Conservation (phyloP, 2,329 filamentous ascomycete genomes). For the Tolypocladium nubicola region DNA sequence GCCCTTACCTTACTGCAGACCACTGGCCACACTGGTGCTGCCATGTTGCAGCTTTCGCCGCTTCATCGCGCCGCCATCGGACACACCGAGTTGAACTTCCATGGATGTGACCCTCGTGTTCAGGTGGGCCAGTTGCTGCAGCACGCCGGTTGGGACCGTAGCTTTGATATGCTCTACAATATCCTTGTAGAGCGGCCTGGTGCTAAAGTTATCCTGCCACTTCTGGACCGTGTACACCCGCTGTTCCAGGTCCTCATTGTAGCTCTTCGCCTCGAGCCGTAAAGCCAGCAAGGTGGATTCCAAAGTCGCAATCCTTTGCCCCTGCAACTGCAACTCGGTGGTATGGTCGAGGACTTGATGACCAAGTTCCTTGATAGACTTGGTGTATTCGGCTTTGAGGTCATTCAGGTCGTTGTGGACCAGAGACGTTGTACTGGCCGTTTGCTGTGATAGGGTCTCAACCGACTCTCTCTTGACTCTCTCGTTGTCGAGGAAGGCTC, state of each 20-base stretch:
- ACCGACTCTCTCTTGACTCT: slow-evolving; percentile 4
- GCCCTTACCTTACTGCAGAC: background rate
- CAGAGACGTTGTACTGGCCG: slow-evolving; percentile 1
- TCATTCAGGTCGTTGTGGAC: slow-evolving; percentile 1
- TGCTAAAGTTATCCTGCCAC: slow-evolving; percentile 39
- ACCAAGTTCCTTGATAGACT: background rate
- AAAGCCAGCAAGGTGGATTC: background rate
- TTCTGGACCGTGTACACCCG: slow-evolving; percentile 28
- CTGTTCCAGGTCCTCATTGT: slow-evolving; percentile 19
- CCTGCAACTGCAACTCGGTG: background rate
- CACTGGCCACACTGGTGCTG: background rate
- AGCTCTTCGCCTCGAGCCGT: slow-evolving; percentile 1
- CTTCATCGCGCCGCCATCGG: background rate
- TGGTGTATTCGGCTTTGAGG: background rate
- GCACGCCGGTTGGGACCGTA: slow-evolving; percentile 11
- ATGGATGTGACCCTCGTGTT: slow-evolving; percentile 9
- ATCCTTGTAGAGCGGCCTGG: slow-evolving; percentile 27
- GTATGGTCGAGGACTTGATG: background rate
- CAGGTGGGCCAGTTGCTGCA: slow-evolving; percentile 10
- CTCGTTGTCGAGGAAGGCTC: slow-evolving; percentile 11
- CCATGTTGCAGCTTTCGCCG: slow-evolving; percentile 2
- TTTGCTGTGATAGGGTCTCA: background rate
- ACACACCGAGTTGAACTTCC: slow-evolving; percentile 4
- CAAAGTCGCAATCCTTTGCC: background rate
- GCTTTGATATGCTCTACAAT: slow-evolving; percentile 27